phyloP scores from a whole-genome alignment of 2,329 filamentous ascomycete genomes.

The Gaeumannomyces tritici region DNA sequence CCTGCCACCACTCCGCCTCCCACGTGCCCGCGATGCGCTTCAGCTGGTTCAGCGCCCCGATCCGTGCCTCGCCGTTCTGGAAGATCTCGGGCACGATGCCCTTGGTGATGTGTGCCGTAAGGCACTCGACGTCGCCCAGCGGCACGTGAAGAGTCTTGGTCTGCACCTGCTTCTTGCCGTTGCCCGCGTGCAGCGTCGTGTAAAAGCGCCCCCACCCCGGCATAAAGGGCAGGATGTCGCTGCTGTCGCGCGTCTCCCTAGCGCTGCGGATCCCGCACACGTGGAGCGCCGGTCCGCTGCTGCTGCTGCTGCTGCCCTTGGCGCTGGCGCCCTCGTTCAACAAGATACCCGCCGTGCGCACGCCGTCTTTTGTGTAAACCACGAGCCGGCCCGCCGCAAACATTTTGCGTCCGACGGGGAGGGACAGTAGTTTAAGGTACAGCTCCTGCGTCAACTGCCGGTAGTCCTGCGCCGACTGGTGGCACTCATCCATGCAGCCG shows the following conservation, averaged over 20 bases:
- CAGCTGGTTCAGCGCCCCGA: constrained; percentile 57
- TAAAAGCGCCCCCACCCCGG: constrained; percentile 60
- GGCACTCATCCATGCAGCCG: constrained; percentile 58
- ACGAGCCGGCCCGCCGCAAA: constrained; percentile 69
- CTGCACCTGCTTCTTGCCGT: constrained; percentile 50
- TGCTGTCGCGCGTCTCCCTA: constrained; percentile 61
- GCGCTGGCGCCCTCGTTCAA: constrained; percentile 13
- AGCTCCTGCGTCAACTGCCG: constrained; percentile 72
- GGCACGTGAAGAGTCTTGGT: constrained; percentile 61
- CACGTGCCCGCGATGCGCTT: constrained; percentile 62
- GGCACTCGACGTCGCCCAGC: constrained; percentile 70
- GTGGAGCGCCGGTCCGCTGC: constrained; percentile 58
- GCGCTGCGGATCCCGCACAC: constrained; percentile 68
- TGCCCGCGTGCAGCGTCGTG: constrained; percentile 51
- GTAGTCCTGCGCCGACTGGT: constrained; percentile 72
- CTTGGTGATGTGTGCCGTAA: constrained; percentile 60
- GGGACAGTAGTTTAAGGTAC: constrained; percentile 65
- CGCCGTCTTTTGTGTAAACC: constrained; percentile 76
- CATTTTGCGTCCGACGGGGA: constrained; percentile 73
- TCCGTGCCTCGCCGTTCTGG: constrained; percentile 36
- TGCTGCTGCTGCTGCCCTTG: not conserved
- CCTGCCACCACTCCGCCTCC: constrained; percentile 68
- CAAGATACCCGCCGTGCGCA: constrained; percentile 73
- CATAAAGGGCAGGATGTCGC: constrained; percentile 81
- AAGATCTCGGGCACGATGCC: constrained; percentile 52